Conservation (phyloP, 139 green algal genomes). For the Marvania coccoides region DNA sequence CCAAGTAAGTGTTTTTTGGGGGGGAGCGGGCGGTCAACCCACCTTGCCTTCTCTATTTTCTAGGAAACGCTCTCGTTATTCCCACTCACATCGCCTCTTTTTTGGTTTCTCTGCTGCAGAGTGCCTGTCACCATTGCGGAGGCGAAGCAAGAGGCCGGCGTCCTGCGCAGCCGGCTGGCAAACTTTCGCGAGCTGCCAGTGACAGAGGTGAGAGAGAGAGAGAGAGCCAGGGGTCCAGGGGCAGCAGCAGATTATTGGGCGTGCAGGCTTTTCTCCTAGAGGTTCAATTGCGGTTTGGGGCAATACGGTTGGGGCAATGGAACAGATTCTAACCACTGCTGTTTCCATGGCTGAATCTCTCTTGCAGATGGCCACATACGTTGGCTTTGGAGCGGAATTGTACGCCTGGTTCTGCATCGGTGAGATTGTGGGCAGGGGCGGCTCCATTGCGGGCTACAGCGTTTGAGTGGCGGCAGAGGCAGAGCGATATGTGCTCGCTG, state of each 20-base stretch:
- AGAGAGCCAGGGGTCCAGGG: no score
- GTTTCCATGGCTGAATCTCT: background rate
- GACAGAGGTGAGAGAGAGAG: slow-evolving; percentile 32
- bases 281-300: background rate
- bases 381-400: slow-evolving; percentile 56
- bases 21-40: no score
- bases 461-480: slow-evolving; percentile 9
- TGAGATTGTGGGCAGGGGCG: slow-evolving; percentile 70
- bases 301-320: background rate
- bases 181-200: slow-evolving; percentile 35
- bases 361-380: slow-evolving; percentile 49
- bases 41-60: background rate
- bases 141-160: slow-evolving; percentile 27
- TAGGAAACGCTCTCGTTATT: background rate
- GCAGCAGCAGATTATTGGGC: no score
- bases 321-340: no score
- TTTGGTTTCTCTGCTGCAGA: slow-evolving; percentile 12
- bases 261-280: no score
- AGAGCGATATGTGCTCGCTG: no score
- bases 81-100: background rate
- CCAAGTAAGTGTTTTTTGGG: slow-evolving; percentile 39
- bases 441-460: slow-evolving; percentile 49
- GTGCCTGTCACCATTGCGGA: slow-evolving; percentile 24
- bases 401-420: slow-evolving; percentile 79
- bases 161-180: slow-evolving; percentile 20